phyloP scores from a whole-genome alignment of 306 rosid genomes.

The Cyamopsis tetragonoloba region DNA sequence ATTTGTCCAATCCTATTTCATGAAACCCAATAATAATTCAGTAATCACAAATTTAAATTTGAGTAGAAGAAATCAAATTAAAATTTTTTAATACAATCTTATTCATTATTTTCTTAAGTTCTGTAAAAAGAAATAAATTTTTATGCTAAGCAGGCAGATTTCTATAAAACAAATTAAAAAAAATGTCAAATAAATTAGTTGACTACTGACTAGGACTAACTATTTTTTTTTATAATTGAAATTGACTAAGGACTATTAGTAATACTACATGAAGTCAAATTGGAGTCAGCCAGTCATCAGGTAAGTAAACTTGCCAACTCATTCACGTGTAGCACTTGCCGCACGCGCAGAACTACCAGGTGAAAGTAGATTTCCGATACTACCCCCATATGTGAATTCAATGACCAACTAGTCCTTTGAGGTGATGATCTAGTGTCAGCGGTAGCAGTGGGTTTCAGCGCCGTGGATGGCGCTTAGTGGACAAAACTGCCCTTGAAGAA shows the following conservation, averaged over 20 bases:
- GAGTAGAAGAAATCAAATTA: background rate
- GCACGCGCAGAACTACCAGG: no score
- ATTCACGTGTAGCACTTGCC: background rate
- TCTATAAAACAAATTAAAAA: no score
- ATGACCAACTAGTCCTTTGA: background rate
- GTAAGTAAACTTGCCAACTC: background rate
- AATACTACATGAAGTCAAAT: background rate
- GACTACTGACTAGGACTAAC: no score
- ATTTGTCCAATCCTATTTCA: slow-evolving; percentile 54
- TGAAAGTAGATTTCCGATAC: no score
- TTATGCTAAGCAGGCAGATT: no score
- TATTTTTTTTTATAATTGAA: background rate
- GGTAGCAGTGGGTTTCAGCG: slow-evolving; percentile 22
- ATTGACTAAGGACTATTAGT: background rate
- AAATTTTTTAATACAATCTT: no score
- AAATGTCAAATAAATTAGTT: no score
- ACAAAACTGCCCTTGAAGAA: slow-evolving; percentile 3
- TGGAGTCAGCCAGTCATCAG: no score
- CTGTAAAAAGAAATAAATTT: no score
- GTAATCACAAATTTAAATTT: background rate
- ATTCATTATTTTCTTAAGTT: no score
- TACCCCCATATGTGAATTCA: no score
- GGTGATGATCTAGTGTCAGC: background rate
- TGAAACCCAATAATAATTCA: background rate
- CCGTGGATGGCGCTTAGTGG: slow-evolving; percentile 30